These are phyloP conservation scores for Cryomyces antarcticus DNA, from an alignment of 495 filamentous ascomycete genomes.

Conservation along the genomic window DNA sequence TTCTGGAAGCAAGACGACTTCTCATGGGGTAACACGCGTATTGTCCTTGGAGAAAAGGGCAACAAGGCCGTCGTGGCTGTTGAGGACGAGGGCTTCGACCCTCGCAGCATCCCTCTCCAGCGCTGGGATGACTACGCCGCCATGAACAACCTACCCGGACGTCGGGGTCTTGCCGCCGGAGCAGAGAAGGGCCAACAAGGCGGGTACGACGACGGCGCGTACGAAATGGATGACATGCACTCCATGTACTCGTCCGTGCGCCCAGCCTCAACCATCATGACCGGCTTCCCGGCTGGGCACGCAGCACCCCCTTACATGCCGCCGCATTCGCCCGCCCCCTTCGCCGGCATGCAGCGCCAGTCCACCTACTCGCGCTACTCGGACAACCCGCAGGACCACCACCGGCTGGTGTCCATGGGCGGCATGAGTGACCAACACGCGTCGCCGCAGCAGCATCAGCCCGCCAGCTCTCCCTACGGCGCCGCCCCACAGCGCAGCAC, in stretches of 20 bases:
- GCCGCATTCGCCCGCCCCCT: slow-evolving; percentile 11
- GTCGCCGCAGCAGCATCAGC: slow-evolving; percentile 22
- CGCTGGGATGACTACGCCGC: slow-evolving; percentile 95
- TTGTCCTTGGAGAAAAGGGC: slow-evolving; percentile 87
- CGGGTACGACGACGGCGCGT: slow-evolving; percentile 39
- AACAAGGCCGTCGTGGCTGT: slow-evolving; percentile 72
- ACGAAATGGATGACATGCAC: slow-evolving; percentile 96
- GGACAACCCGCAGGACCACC: slow-evolving; percentile 26
- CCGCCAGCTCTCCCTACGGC: neutral
- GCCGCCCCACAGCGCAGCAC: neutral
- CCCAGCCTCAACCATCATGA: slow-evolving; percentile 79
- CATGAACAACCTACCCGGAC: slow-evolving; percentile 76
- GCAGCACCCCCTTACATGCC: slow-evolving; percentile 14
- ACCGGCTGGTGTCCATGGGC: slow-evolving; percentile 41
- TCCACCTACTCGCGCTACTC: slow-evolving; percentile 22
- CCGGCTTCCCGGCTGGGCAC: slow-evolving; percentile 44
- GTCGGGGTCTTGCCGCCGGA: slow-evolving; percentile 42
- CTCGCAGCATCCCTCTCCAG: slow-evolving; percentile 79
- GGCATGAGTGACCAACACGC: slow-evolving; percentile 34
- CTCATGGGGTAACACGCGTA: slow-evolving; percentile 91
- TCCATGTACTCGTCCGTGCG: slow-evolving; percentile 89
- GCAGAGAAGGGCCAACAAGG: slow-evolving; percentile 42
- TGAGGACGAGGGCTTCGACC: slow-evolving; percentile 76
- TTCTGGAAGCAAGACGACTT: slow-evolving; percentile 99
- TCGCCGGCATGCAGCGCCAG: slow-evolving; percentile 6